A percentile compares a stretch with the other conserved stretches of the same genome.
Conservation (phyloP, 805 yeast genomes). For the Isabelozyma pseudorhagii region DNA sequence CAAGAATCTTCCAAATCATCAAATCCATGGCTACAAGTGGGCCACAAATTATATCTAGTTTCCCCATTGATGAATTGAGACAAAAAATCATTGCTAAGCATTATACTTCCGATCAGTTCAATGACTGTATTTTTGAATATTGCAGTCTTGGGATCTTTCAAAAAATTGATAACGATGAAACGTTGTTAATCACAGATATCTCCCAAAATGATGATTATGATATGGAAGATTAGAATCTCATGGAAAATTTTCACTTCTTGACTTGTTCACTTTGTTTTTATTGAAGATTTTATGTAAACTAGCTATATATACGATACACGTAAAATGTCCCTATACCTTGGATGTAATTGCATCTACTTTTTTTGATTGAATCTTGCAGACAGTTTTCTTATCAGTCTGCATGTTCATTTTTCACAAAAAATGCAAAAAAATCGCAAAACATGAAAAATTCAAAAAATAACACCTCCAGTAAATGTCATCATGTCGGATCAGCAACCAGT, state of each 20-base stretch:
- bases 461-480: not conserved
- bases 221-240: constrained; percentile 15
- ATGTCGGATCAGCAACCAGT: not conserved
- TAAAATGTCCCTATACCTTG: not conserved
- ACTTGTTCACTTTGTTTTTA: not conserved
- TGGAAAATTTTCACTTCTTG: not conserved
- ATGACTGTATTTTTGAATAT: constrained; percentile 74
- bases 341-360: not conserved
- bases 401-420: too few relatives aligned
- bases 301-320: not conserved
- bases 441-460: too few relatives aligned
- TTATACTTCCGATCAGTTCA: constrained; percentile 75
- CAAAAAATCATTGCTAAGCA: constrained; percentile 76
- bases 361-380: too few relatives aligned
- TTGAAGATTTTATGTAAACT: not conserved
- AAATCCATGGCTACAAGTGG: constrained; percentile 50
- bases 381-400: too few relatives aligned
- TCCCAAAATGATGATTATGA: constrained; percentile 35
- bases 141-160: constrained; percentile 73
- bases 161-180: constrained; percentile 64
- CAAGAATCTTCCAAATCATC: constrained; percentile 71
- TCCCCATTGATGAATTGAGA: constrained; percentile 46
- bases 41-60: constrained; percentile 16
- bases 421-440: too few relatives aligned
- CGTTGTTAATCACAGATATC: constrained; percentile 51